These are phyloP conservation scores for Penicillium nordicum DNA, from an alignment of 2,329 filamentous ascomycete genomes.

Conservation along the genomic window DNA sequence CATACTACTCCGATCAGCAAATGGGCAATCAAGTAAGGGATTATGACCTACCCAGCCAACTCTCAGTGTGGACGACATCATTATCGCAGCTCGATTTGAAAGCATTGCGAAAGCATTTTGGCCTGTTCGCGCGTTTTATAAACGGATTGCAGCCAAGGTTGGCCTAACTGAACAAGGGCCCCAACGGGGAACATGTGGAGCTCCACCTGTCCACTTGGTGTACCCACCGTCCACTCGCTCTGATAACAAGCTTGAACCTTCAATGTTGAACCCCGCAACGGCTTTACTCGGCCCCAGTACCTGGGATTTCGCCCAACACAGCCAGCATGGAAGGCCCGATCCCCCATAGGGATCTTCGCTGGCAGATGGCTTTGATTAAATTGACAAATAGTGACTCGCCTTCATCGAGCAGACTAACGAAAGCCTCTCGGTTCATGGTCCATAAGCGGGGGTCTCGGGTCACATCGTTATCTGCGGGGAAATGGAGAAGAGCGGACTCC, in stretches of 20 bases:
- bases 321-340: constrained; percentile 13
- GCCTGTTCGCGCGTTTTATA: not conserved
- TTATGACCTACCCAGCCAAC: constrained; percentile 16
- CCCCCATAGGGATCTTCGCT: constrained; percentile 3
- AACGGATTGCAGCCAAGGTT: not conserved
- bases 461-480: too few relatives aligned
- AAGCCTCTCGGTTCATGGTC: constrained; percentile 5
- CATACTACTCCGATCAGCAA: constrained; percentile 20
- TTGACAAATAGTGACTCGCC: too few relatives aligned
- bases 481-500: too few relatives aligned
- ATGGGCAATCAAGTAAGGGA: not conserved
- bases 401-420: constrained; percentile 7
- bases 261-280: too few relatives aligned
- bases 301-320: not conserved
- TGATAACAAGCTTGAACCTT: not conserved
- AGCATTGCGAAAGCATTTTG: not conserved
- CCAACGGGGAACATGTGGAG: constrained; percentile 2
- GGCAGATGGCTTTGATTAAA: too few relatives aligned
- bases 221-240: not conserved
- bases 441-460: constrained; percentile 3
- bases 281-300: too few relatives aligned
- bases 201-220: constrained; percentile 5
- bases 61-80: not conserved
- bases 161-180: not conserved
- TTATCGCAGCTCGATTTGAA: not conserved